Percentiles rank a stretch among this genome's conserved stretches.
phyloP scores from a whole-genome alignment of 139 green algal genomes.

The Yamagishiella unicocca region DNA sequence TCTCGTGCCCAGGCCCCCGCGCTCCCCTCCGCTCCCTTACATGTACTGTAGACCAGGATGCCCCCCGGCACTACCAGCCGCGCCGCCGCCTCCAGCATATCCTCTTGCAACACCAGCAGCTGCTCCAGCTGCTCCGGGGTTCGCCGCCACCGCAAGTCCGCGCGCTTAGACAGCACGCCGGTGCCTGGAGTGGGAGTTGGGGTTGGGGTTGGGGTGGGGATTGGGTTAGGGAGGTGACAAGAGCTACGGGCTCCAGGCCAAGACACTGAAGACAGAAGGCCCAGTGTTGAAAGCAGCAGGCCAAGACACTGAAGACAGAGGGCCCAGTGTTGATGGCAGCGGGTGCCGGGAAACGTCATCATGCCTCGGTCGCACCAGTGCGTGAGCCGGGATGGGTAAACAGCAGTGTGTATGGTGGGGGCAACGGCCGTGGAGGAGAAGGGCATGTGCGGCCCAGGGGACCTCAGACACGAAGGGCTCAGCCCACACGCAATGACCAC shows the following conservation, averaged over 20 bases:
- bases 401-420: too few species aligned
- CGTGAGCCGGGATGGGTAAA: too few species aligned
- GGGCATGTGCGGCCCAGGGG: not conserved
- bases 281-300: not conserved
- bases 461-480: not conserved
- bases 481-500: too few species aligned
- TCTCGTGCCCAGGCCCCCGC: too few species aligned
- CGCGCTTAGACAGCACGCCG: slow-evolving; percentile 89
- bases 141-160: slow-evolving; percentile 91
- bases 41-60: slow-evolving; percentile 93
- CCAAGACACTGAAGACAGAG: not conserved
- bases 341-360: too few species aligned
- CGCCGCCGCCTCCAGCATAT: slow-evolving; percentile 81
- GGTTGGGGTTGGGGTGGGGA: not conserved
- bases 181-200: slow-evolving; percentile 55
- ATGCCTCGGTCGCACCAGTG: too few species aligned
- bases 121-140: slow-evolving; percentile 67
- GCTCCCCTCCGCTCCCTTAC: slow-evolving; percentile 54
- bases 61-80: slow-evolving; percentile 82
- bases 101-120: slow-evolving; percentile 68
- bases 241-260: not conserved
- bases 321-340: too few species aligned
- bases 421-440: too few species aligned
- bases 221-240: not conserved
- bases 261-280: too few species aligned